A percentile compares a stretch with the other conserved stretches of the same genome.
These are phyloP conservation scores for Jackrogersella multiformis DNA, from an alignment of 495 filamentous ascomycete species.

Conservation along the genomic window DNA sequence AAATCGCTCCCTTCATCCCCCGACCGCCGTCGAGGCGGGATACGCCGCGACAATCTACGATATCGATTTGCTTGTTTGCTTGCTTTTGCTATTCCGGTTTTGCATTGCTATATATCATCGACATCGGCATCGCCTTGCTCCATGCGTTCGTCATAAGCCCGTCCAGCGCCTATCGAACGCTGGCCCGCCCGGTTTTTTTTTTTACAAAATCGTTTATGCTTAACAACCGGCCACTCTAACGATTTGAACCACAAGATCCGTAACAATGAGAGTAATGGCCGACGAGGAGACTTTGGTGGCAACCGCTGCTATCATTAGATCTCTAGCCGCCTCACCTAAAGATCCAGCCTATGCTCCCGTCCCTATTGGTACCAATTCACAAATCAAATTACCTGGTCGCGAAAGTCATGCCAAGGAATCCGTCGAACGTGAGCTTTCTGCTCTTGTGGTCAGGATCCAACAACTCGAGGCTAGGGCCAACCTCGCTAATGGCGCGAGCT, in stretches of 20 bases:
- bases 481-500: conserved; percentile 61
- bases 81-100: conserved; percentile 24
- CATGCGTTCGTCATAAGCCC: conserved; percentile 57
- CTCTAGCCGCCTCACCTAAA: conserved; percentile 63
- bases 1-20: conserved; percentile 36
- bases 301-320: conserved; percentile 69
- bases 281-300: conserved; percentile 70
- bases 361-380: conserved; percentile 50
- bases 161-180: conserved; percentile 53
- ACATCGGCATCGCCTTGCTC: conserved; percentile 32
- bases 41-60: conserved; percentile 37
- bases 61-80: conserved; percentile 39
- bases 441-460: conserved; percentile 72
- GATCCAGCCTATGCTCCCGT: conserved; percentile 40
- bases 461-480: conserved; percentile 72
- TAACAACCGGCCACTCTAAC: conserved; percentile 9
- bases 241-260: conserved; percentile 12
- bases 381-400: conserved; percentile 71
- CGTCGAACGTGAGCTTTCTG: conserved; percentile 75
- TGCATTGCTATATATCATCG: conserved; percentile 28
- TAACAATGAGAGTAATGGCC: conserved; percentile 56
- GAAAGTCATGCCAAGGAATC: conserved; percentile 68
- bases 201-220: conserved; percentile 23
- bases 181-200: conserved; percentile 42
- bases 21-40: conserved; percentile 41